phyloP scores from a whole-genome alignment of 768 basidiomycete species.

The Lactarius tabidus region DNA sequence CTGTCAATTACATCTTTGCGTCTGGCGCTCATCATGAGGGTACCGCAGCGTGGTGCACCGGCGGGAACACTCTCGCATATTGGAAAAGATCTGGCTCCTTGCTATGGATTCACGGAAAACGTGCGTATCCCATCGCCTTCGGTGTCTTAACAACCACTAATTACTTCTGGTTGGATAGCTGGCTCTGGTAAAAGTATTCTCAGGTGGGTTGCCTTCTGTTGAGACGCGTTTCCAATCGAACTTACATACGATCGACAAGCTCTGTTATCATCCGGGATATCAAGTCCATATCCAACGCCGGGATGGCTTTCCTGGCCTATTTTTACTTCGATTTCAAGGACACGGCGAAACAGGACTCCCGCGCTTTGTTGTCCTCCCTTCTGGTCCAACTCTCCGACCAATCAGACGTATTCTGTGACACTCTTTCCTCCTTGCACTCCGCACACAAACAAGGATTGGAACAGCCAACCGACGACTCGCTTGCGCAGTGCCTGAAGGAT shows the following conservation, averaged over 20 bases:
- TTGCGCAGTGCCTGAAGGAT: neutral
- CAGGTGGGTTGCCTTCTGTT: neutral
- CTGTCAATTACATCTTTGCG: neutral
- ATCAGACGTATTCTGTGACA: neutral
- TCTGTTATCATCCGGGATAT: neutral
- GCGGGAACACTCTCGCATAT: neutral
- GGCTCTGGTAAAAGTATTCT: neutral
- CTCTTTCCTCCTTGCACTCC: neutral
- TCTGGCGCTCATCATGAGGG: neutral
- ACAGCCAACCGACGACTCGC: neutral
- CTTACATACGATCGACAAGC: neutral
- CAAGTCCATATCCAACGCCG: neutral
- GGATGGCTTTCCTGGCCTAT: neutral
- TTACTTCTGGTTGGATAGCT: neutral
- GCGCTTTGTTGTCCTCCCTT: neutral
- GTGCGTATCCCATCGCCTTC: neutral
- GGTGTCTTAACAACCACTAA: neutral
- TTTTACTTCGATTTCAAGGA: neutral
- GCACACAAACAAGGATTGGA: neutral
- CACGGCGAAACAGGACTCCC: neutral
- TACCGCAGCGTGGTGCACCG: neutral
- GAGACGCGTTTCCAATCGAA: neutral
- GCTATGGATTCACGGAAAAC: neutral
- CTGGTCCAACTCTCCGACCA: neutral
- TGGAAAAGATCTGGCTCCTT: neutral